Conservation (phyloP, 73 alveolate genomes). For the Loxodes magnus region DNA sequence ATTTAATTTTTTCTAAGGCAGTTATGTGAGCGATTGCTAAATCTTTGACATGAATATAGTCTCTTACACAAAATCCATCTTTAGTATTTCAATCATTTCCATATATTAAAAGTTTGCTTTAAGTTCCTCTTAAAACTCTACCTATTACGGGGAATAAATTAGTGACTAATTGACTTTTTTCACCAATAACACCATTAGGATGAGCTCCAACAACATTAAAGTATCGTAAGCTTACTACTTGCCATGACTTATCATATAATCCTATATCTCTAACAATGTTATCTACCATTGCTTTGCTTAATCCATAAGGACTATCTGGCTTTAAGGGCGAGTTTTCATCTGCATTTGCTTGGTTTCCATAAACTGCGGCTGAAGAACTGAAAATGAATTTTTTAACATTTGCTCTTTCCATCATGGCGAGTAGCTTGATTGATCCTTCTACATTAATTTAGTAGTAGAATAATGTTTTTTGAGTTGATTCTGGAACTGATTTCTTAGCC, state of each 20-base stretch:
- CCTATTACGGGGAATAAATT: conserved; percentile 88
- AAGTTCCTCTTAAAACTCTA: conserved; percentile 75
- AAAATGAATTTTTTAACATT: conserved; percentile 56
- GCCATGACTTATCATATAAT: background rate
- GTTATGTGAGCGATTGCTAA: conserved; percentile 89
- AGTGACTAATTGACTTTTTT: conserved; percentile 83
- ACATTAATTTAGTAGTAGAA: conserved; percentile 87
- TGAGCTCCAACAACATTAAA: conserved; percentile 99
- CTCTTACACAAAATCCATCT: conserved; percentile 94
- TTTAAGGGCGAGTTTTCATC: conserved; percentile 48
- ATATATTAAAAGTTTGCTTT: conserved; percentile 59
- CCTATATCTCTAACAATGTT: background rate
- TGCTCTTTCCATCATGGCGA: conserved; percentile 54
- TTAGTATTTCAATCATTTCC: conserved; percentile 91
- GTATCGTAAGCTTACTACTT: conserved; percentile 43
- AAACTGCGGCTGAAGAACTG: conserved; percentile 93
- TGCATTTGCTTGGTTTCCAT: conserved; percentile 58
- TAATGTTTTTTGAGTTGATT: conserved; percentile 64
- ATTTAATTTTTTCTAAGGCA: conserved; percentile 52
- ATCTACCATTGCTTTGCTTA: conserved; percentile 58
- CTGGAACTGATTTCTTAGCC: conserved; percentile 87
- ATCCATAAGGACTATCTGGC: conserved; percentile 88
- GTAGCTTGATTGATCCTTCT: conserved; percentile 67
- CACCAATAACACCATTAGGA: conserved; percentile 89
- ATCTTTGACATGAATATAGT: conserved; percentile 94